Evolutionary conservation across 495 filamentous ascomycete genomes (phyloP).

Genomic region (Xylaria scruposa): DNA sequence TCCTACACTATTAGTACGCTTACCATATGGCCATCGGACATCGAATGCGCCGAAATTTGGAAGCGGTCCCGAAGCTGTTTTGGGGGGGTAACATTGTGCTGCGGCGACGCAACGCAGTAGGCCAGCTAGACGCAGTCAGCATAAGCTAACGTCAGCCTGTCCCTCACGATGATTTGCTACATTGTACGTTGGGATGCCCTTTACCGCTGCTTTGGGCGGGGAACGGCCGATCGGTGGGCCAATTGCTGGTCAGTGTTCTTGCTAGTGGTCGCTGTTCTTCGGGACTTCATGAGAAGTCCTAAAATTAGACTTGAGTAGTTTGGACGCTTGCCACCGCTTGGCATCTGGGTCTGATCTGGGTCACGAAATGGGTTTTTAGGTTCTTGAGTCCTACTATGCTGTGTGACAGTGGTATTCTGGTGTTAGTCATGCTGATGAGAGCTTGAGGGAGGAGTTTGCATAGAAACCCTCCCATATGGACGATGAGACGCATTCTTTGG

Average conservation of each 20-base stretch:
- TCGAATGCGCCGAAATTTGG: slow-evolving; percentile 6
- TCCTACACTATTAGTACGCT: slow-evolving; percentile 8
- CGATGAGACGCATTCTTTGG: not conserved
- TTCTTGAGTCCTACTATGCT: not conserved
- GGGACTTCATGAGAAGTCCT: not conserved
- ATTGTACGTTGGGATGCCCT: too few species aligned
- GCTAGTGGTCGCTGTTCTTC: not conserved
- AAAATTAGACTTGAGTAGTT: slow-evolving; percentile 4
- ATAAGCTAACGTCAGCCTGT: slow-evolving; percentile 11
- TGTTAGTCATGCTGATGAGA: not conserved
- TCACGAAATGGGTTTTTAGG: not conserved
- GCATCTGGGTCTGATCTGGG: not conserved
- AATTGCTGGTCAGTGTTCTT: not conserved
- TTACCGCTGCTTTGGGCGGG: slow-evolving; percentile 5
- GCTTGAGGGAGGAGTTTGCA: not conserved
- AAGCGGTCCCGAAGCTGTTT: not conserved
- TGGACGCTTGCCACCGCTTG: not conserved
- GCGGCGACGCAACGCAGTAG: not conserved
- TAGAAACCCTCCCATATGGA: not conserved
- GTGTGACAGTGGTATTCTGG: not conserved
- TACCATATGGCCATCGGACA: not conserved
- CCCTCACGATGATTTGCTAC: not conserved
- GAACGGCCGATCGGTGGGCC: not conserved
- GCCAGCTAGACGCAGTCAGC: slow-evolving; percentile 16
- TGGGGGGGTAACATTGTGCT: not conserved